These are phyloP conservation scores for Cetradonia linearis DNA, from an alignment of 495 filamentous ascomycete species.

Conservation along the genomic window DNA sequence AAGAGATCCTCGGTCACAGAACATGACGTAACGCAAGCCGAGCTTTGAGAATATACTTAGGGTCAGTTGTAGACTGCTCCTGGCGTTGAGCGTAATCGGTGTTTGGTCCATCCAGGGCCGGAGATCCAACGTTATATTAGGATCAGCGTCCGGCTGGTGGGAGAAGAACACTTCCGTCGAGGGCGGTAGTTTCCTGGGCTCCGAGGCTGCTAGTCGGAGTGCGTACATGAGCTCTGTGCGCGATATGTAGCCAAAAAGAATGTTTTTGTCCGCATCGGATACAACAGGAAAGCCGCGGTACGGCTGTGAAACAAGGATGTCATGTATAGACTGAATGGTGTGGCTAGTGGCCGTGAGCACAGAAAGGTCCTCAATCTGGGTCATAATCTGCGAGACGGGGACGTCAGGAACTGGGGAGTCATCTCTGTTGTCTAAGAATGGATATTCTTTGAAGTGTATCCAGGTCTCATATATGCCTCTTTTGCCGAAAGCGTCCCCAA, in stretches of 20 bases:
- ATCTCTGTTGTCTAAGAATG: conserved; percentile 88
- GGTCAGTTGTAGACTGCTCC: conserved; percentile 65
- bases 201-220: conserved; percentile 44
- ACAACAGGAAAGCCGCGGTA: conserved; percentile 93
- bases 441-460: conserved; percentile 95
- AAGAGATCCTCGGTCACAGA: conserved; percentile 68
- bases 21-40: conserved; percentile 82
- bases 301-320: conserved; percentile 57
- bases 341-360: conserved; percentile 79
- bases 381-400: conserved; percentile 78
- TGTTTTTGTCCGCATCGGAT: conserved; percentile 52
- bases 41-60: conserved; percentile 89
- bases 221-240: conserved; percentile 80
- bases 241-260: conserved; percentile 87
- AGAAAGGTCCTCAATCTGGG: conserved; percentile 77
- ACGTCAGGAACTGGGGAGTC: conserved; percentile 75
- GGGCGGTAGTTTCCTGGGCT: conserved; percentile 46
- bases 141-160: conserved; percentile 72
- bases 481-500: conserved; percentile 89
- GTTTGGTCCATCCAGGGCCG: conserved; percentile 98
- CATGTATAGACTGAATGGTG: conserved; percentile 64
- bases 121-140: conserved; percentile 69
- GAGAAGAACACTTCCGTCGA: conserved; percentile 76
- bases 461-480: conserved; percentile 95
- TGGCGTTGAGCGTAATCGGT: conserved; percentile 74